phyloP scores from a whole-genome alignment of 1,284 basidiomycete species.

The Fomitiporia mediterranea region DNA sequence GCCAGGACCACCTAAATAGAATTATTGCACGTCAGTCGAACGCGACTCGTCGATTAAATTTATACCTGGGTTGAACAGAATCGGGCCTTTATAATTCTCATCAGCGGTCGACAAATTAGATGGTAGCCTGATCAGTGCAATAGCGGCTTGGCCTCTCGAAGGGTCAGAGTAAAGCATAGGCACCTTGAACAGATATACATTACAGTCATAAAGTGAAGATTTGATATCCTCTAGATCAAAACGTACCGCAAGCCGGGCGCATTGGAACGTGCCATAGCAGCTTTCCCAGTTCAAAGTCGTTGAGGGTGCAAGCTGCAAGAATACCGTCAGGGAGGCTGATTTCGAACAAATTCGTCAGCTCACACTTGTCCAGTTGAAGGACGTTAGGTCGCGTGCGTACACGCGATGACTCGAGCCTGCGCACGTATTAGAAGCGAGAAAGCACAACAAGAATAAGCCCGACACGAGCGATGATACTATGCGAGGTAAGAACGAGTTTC shows the following conservation, averaged over 20 bases:
- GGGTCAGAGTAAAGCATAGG: slow-evolving; percentile 32
- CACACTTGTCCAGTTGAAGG: slow-evolving; percentile 2
- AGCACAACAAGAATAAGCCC: no score
- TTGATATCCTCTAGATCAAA: no score
- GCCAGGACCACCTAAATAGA: slow-evolving; percentile 30
- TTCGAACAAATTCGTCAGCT: neutral
- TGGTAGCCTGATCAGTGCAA: slow-evolving; percentile 28
- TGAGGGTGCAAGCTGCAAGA: slow-evolving; percentile 4
- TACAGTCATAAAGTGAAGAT: no score
- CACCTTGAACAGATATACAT: no score
- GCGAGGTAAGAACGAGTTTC: no score
- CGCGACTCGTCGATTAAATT: no score
- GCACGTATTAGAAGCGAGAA: no score
- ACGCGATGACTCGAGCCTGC: no score
- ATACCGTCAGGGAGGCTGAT: neutral
- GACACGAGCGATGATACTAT: no score
- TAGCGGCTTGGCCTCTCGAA: slow-evolving; percentile 25
- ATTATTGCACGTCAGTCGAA: no score
- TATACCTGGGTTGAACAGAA: slow-evolving; percentile 34
- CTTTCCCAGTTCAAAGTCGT: slow-evolving; percentile 2
- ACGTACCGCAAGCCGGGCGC: slow-evolving; percentile 9
- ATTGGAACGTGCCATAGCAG: slow-evolving; percentile 10
- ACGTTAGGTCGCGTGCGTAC: no score
- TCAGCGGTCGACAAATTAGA: slow-evolving; percentile 24
- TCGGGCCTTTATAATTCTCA: slow-evolving; percentile 29